Evolutionary conservation across 257 asterid species (phyloP).

Genomic region (Petunia secreta): DNA sequence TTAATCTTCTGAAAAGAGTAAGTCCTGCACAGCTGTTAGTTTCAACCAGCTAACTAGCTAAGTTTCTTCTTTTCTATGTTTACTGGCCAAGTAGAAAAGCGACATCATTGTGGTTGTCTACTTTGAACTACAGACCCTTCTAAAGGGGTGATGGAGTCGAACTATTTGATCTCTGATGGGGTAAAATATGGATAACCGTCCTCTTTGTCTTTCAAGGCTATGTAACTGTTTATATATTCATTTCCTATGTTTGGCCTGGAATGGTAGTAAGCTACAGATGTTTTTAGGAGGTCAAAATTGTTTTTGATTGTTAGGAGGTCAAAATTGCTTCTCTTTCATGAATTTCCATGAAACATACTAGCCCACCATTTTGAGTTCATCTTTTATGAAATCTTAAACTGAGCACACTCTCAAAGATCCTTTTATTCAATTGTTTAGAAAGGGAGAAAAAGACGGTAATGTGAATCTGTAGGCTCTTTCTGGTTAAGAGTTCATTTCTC

Average conservation of each 20-base stretch:
- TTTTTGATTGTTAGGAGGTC: neutral
- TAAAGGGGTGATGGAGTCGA: neutral
- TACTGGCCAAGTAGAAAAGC: neutral
- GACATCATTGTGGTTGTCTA: neutral
- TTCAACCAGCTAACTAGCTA: neutral
- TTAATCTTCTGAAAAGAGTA: conserved; percentile 80
- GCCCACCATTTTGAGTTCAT: neutral
- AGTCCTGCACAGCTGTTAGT: conserved; percentile 29
- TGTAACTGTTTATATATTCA: neutral
- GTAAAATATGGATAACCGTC: neutral
- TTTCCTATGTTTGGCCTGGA: neutral
- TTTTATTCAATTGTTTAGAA: neutral
- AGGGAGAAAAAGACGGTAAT: no score
- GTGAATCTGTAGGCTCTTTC: no score
- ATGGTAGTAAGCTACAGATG: neutral
- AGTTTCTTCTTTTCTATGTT: neutral
- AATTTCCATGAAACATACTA: neutral
- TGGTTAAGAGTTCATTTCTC: neutral
- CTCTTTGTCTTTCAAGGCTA: neutral
- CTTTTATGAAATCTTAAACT: neutral
- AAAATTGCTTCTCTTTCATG: neutral
- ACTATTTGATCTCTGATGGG: neutral
- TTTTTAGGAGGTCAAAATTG: neutral
- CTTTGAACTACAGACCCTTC: neutral
- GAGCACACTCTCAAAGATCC: neutral